Evolutionary conservation across 176 grass and related monocot genomes (phyloP).

Genomic region (Dactylis glomerata): DNA sequence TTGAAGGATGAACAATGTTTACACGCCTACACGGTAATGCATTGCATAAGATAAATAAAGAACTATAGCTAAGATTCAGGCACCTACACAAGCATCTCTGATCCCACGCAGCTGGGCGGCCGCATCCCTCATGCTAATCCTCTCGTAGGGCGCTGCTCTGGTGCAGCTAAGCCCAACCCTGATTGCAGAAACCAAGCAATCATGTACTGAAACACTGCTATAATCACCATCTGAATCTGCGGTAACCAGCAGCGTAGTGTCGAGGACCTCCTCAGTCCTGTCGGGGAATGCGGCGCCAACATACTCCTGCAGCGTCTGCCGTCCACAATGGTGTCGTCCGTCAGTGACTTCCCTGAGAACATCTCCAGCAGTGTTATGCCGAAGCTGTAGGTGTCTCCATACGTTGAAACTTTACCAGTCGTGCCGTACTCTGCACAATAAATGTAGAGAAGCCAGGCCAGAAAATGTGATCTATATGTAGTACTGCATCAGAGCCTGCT

Average conservation of each 20-base stretch:
- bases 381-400: conserved; percentile 33
- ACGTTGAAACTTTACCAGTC: not conserved
- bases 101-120: not conserved
- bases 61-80: not conserved
- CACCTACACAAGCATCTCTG: not conserved
- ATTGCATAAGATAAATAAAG: not conserved
- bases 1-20: too few species aligned
- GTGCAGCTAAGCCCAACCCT: not conserved
- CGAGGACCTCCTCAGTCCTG: not conserved
- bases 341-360: not conserved
- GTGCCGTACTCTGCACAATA: conserved; percentile 18
- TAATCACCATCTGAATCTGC: not conserved
- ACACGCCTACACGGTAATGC: too few species aligned
- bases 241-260: not conserved
- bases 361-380: conserved; percentile 28
- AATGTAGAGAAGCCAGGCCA: too few species aligned
- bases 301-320: not conserved
- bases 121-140: not conserved
- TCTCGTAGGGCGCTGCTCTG: not conserved
- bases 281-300: not conserved
- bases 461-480: not conserved
- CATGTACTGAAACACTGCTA: not conserved
- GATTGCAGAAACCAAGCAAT: not conserved
- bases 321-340: not conserved
- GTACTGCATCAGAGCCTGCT: not conserved